Base-by-base conservation (phyloP, 345 rosid genomes). In the Alliaria petiolata region DNA sequence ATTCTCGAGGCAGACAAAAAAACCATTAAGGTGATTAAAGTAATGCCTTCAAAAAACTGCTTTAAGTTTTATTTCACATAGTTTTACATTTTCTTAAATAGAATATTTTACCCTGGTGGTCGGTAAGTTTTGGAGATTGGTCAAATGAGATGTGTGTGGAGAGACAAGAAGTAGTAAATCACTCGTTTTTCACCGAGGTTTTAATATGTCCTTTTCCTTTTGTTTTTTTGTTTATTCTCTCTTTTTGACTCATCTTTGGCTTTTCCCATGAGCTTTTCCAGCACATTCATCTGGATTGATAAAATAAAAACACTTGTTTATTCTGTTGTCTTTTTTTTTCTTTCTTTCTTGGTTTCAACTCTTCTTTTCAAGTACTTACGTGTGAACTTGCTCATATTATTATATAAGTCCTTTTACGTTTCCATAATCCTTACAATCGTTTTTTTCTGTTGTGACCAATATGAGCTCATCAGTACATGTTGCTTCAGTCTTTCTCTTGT, bases 181-280 rank as follows among this genome's bases (percentile, higher is more conserved):
- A 34, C 78, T 67, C 69, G 78, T 60, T 61, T 60, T 67, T 51
- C 42, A 67, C 69, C 78, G 74, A 75, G 74, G 78, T 67, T 75
- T n/a, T 51, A 15, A 5, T 9, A 16, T 65, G 77, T 74, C 40
- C 44, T 74, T 74, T 65, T 65, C 72, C 51, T 66, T 67, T 67
- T 51, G 44, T 56, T 30, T 68, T 22, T 1, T 22, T 22, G n/a
- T 22, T 55, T 43, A 13, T 40, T 57, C 61, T 57, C 66, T 65
- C 22, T 65, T 50, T 73, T 67, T 60, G 67, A 74, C 78, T 74
- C 73, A 20, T 34, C 40, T 74, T 51, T 74, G 62, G 62, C 54
- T 40, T 74, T 55, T 55, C 71, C 77, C 50, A 72, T 72, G 70
- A 63, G 38, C 62, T 71, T 71, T 43, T 63, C 64, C 49, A 72